Percentiles rank a stretch among this genome's conserved stretches.
These are phyloP conservation scores for Sporisorium graminicola DNA, from an alignment of 1,284 basidiomycete genomes.

Conservation along the genomic window DNA sequence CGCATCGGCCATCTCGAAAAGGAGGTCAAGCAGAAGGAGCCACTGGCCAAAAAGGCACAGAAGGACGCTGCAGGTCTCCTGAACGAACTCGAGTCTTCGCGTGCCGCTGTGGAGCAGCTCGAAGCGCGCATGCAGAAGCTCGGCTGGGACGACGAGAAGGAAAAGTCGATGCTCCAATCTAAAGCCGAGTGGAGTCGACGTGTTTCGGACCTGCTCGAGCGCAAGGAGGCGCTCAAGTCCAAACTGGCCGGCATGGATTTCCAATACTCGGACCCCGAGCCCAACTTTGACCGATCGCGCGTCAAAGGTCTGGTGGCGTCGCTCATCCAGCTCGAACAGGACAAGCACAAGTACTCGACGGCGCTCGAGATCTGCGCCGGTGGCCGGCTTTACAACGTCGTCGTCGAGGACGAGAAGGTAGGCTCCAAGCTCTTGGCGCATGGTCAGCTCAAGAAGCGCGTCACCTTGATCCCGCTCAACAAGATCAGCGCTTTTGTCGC, in stretches of 20 bases:
- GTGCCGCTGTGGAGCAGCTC: constrained; percentile 74
- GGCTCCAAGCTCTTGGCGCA: constrained; percentile 87
- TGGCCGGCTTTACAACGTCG: constrained; percentile 85
- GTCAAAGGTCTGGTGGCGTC: constrained; percentile 82
- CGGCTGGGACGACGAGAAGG: constrained; percentile 85
- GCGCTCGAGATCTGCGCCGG: constrained; percentile 95
- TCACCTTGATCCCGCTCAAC: constrained; percentile 93
- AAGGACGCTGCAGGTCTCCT: constrained; percentile 82
- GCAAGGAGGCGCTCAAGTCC: constrained; percentile 80
- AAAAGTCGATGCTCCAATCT: constrained; percentile 76
- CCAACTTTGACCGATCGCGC: constrained; percentile 84
- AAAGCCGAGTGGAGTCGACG: constrained; percentile 75
- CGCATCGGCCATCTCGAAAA: constrained; percentile 84
- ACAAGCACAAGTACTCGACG: constrained; percentile 79
- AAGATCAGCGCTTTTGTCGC: constrained; percentile 85
- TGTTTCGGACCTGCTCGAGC: constrained; percentile 77
- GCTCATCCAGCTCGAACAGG: constrained; percentile 80
- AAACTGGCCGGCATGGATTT: constrained; percentile 83
- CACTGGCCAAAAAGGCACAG: constrained; percentile 85
- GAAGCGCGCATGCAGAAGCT: constrained; percentile 70
- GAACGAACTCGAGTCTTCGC: constrained; percentile 72
- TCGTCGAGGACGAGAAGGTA: constrained; percentile 86
- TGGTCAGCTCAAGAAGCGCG: constrained; percentile 86
- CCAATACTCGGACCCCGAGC: constrained; percentile 81
- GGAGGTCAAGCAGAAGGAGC: constrained; percentile 83